Conservation (phyloP, 177 flowering plant species). For the Vitis hybrid region DNA sequence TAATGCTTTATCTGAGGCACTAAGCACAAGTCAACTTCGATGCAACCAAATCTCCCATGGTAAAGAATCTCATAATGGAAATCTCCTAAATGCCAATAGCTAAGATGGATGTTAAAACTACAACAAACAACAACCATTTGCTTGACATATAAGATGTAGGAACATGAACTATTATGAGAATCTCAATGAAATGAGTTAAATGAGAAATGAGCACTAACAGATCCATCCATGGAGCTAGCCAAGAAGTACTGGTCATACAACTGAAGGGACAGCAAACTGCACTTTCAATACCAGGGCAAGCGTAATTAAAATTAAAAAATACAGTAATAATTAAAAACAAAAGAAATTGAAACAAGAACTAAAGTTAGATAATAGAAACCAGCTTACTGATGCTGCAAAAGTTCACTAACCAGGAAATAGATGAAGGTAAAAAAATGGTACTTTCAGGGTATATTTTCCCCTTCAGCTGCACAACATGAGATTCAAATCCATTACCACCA, state of each 20-base stretch:
- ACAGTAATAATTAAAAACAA: background rate
- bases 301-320: background rate
- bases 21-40: too few species aligned
- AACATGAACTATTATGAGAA: background rate
- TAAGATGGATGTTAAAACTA: background rate
- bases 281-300: constrained; percentile 3
- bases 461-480: constrained; percentile 52
- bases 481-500: background rate
- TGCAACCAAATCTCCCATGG: too few species aligned
- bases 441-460: constrained; percentile 48
- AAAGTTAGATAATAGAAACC: background rate
- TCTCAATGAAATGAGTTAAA: background rate
- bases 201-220: constrained; percentile 48
- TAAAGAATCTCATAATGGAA: too few species aligned
- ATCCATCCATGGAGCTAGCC: constrained; percentile 98
- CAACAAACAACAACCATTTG: background rate
- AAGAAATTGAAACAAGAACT: background rate
- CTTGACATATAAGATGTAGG: background rate
- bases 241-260: constrained; percentile 75
- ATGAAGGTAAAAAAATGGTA: constrained; percentile 63
- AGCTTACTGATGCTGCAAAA: background rate
- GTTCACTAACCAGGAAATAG: constrained; percentile 70
- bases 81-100: background rate
- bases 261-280: constrained; percentile 72
- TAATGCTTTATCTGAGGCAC: too few species aligned